Base-by-base conservation (phyloP, 2,329 filamentous ascomycete species). In the Orbilia javanica region DNA sequence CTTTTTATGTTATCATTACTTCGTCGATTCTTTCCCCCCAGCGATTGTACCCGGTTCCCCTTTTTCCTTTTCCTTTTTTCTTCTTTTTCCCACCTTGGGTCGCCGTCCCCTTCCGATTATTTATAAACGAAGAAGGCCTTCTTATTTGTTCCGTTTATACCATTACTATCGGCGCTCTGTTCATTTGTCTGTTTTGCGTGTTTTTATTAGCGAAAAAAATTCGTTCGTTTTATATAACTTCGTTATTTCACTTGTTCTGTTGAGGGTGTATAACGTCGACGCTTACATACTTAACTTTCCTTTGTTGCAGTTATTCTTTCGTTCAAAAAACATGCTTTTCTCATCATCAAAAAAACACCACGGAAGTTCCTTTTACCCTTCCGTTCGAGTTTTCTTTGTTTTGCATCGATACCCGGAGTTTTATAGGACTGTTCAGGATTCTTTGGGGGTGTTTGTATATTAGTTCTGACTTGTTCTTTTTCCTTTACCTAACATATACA, bases 361-460 rank as follows among this genome's bases (percentile, higher is more conserved):
- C 69, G 66, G 65, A 46, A 50, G 52, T 75, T 64, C 5, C 20
- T 10, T 25, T 31, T 31, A 22, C 18, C 25, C 6, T 39, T 39
- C 36, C 53, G 8, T 48, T 48, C 25, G 4, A n/a, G 8, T n/a
- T 36, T 2, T 20, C 18, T 66, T 66, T 46, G 10, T 18, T 36
- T 66, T 42, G 73, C 73, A 77, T 77, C 57, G 73, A 77, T 77
- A 77, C 73, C 73, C 73, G 73, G 73, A 77, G 73, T 77, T 77
- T 48, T 75, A 69, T n/a, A 71, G 55, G 55, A 48, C 15, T 76
- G 57, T 53, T 36, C 10, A 42, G 67, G 44, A 60, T 70, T 25
- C 10, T 50, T 34, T 66, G 22, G 42, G 73, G 57, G 48, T 31
- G 46, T 70, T 39, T 52, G 20, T 64, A 22, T 27, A 29, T 34